Base-by-base conservation (phyloP, 371 early-diverging fungal species). In the Polyrhizophydium stewartii region DNA sequence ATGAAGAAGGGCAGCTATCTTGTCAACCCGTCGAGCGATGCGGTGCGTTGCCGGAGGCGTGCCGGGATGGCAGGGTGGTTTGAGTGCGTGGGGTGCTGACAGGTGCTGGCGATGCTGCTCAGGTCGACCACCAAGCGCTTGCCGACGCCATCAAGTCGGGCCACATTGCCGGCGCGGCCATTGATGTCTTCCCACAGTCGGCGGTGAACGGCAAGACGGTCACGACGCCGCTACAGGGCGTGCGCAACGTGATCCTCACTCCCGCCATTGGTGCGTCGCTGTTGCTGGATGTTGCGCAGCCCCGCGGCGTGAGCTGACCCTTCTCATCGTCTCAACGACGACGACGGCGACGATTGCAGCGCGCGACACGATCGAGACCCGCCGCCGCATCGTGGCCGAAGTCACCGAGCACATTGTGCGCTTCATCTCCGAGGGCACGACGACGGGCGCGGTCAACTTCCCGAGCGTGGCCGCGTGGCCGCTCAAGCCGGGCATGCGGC, bases 1-100 rank as follows among this genome's bases (percentile, higher is more conserved):
- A 96, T 97, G 96, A 93, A 92, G 79, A 81, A 88, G 66, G 93
- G 92, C 27, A 71, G 87, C n/a, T 94, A 87, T 66, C 73, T 97
- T 46, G 85, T 97, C 67, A 97, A 97, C 70, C 89, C 92, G 45
- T 87, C 88, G 30, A 93, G 96, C 30, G 91, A 91, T 12, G 89
- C 96, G 35, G 77, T 74, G 28, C 58, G 65, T 57, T 27, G 19
- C 2, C 55, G 22, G 49, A 38, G 28, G 33, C 25, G 16, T 5
- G 13, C 33, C 33, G 33, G 17, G 27, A 45, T 21, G 57, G 27
- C 22, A 2, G 56, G 21, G 22, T 40, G 10, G 3, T n/a, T 13
- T 35, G 35, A 35, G 3, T 7, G 3, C 7, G 7, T 35, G 35
- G 13, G 7, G 13, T 13, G 35, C 35, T 35, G 35, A 35, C 35